Percentiles rank a stretch among this genome's conserved stretches.
Conservation (phyloP, 129 eudicot genomes). For the Flaveria robusta region DNA sequence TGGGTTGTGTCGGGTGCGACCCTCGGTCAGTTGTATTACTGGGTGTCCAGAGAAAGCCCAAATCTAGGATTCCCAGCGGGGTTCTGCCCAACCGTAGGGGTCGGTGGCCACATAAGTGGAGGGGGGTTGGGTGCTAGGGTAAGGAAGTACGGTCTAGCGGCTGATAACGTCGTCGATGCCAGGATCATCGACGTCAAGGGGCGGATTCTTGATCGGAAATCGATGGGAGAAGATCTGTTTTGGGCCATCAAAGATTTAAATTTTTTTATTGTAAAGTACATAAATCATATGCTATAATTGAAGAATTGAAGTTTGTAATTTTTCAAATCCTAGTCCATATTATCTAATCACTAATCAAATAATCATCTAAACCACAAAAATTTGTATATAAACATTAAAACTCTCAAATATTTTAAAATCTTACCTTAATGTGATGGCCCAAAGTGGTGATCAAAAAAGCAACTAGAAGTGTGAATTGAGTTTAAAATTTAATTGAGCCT, state of each 20-base stretch:
- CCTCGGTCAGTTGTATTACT: neutral
- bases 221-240: conserved; percentile 10
- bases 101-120: conserved; percentile 8
- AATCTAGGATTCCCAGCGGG: conserved; percentile 18
- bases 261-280: no score
- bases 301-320: no score
- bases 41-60: neutral
- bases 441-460: no score
- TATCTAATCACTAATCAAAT: no score
- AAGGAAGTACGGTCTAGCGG: conserved; percentile 8
- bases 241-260: conserved; percentile 14
- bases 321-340: no score
- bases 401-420: no score
- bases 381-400: no score
- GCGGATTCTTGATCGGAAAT: neutral
- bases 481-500: no score
- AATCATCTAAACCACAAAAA: no score
- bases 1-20: conserved; percentile 7
- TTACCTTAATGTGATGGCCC: no score
- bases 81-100: neutral
- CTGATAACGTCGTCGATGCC: neutral
- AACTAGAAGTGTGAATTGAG: no score
- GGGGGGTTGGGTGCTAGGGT: neutral
- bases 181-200: neutral
- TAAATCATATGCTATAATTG: no score